These are phyloP conservation scores for Scedosporium apiospermum DNA, from an alignment of 2,329 filamentous ascomycete genomes.

Conservation along the genomic window DNA sequence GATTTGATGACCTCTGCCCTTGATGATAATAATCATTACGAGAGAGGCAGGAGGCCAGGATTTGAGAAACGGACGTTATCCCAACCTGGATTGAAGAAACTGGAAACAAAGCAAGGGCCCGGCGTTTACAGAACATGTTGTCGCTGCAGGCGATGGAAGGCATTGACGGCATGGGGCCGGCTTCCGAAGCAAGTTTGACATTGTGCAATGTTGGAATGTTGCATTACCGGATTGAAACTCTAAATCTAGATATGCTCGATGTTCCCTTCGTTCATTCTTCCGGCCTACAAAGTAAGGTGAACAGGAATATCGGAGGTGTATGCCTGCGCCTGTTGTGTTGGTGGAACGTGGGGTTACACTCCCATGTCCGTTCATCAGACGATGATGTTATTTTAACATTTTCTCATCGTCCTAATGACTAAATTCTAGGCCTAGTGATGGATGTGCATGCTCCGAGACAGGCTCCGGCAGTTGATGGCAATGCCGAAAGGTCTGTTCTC, in stretches of 20 bases:
- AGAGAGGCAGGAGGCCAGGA: not conserved
- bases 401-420: not conserved
- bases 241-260: not conserved
- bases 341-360: not conserved
- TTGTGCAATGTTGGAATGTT: not conserved
- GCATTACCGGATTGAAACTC: not conserved
- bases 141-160: no score
- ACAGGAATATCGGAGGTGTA: no score
- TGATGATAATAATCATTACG: not conserved
- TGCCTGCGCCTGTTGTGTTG: not conserved
- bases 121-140: not conserved
- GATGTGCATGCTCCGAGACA: not conserved
- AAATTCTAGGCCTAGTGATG: not conserved
- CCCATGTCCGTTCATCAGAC: not conserved
- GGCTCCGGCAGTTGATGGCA: not conserved
- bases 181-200: no score
- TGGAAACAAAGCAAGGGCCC: not conserved
- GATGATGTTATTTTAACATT: not conserved
- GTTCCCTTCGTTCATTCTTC: not conserved
- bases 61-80: not conserved
- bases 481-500: not conserved
- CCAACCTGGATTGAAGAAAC: not conserved
- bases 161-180: no score
- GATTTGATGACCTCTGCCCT: not conserved
- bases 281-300: not conserved